These are phyloP conservation scores for Alternaria ventricosa DNA, from an alignment of 2,329 filamentous ascomycete genomes.

Conservation along the genomic window DNA sequence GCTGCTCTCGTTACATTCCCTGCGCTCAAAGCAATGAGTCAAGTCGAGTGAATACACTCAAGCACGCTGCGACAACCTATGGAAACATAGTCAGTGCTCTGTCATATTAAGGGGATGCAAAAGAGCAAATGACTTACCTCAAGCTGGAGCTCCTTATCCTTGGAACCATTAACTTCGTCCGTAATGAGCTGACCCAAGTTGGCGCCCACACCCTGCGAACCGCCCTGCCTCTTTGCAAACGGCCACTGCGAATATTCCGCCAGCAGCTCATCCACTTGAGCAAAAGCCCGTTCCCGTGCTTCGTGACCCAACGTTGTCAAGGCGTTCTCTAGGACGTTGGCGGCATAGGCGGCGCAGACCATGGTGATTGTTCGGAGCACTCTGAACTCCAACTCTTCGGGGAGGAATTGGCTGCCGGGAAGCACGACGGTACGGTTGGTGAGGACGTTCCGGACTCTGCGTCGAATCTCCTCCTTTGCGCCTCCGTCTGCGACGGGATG, in stretches of 20 bases:
- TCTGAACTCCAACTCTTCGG: conserved; percentile 92
- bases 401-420: conserved; percentile 83
- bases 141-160: conserved; percentile 94
- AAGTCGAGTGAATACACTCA: conserved; percentile 96
- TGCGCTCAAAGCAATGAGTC: conserved; percentile 82
- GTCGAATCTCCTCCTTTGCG: conserved; percentile 96
- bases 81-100: conserved; percentile 25
- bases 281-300: conserved; percentile 90
- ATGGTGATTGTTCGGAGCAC: conserved; percentile 91
- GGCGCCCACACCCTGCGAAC: conserved; percentile 84
- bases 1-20: not conserved
- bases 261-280: conserved; percentile 93
- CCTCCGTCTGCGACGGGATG: conserved; percentile 95
- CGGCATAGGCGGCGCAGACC: conserved; percentile 97
- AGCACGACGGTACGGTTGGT: conserved; percentile 94
- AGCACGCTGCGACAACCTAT: conserved; percentile 85
- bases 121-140: conserved; percentile 69
- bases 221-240: conserved; percentile 80
- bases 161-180: conserved; percentile 84
- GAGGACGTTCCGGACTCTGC: conserved; percentile 88
- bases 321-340: conserved; percentile 98
- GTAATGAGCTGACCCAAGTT: conserved; percentile 87
- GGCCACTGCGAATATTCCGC: conserved; percentile 98
- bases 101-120: not conserved
- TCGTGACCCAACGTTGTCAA: conserved; percentile 92